phyloP scores from a whole-genome alignment of 192 early-diverging fungal species.

The Phycomyces nitens region DNA sequence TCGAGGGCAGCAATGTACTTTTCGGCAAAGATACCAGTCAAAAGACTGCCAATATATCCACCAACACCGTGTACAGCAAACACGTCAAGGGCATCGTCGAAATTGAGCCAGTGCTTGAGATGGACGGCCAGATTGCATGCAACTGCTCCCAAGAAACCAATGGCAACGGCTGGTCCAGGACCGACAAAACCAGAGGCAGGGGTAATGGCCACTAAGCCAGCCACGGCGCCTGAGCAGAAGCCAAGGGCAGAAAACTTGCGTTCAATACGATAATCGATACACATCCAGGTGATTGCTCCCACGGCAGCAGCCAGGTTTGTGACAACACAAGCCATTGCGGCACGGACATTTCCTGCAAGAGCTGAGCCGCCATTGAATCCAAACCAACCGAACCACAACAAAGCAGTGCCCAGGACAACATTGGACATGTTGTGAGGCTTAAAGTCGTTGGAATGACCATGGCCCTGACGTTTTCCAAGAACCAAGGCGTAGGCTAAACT shows the following conservation, averaged over 20 bases:
- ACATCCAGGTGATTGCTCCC: slow-evolving; percentile 82
- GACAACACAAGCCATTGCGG: slow-evolving; percentile 80
- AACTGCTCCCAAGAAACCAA: slow-evolving; percentile 70
- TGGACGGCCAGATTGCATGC: slow-evolving; percentile 80
- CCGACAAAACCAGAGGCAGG: slow-evolving; percentile 87
- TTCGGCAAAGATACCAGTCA: slow-evolving; percentile 91
- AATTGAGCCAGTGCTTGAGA: slow-evolving; percentile 82
- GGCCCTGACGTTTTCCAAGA: slow-evolving; percentile 77
- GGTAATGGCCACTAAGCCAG: slow-evolving; percentile 91
- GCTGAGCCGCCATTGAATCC: slow-evolving; percentile 94
- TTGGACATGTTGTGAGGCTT: slow-evolving; percentile 89
- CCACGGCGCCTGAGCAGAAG: slow-evolving; percentile 92
- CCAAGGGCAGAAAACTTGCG: slow-evolving; percentile 85
- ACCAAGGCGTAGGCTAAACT: slow-evolving; percentile 86
- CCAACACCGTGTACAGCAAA: slow-evolving; percentile 88
- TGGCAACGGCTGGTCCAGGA: slow-evolving; percentile 74
- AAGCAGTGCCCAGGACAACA: slow-evolving; percentile 70
- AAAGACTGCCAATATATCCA: slow-evolving; percentile 78
- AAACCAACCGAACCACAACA: slow-evolving; percentile 24
- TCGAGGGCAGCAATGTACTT: slow-evolving; percentile 69
- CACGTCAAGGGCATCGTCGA: slow-evolving; percentile 91
- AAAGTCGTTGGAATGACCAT: slow-evolving; percentile 53
- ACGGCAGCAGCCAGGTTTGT: slow-evolving; percentile 84
- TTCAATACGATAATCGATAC: slow-evolving; percentile 74
- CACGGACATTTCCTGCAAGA: slow-evolving; percentile 74